Conservation (phyloP, 768 basidiomycete species). For the Russula foetens region DNA sequence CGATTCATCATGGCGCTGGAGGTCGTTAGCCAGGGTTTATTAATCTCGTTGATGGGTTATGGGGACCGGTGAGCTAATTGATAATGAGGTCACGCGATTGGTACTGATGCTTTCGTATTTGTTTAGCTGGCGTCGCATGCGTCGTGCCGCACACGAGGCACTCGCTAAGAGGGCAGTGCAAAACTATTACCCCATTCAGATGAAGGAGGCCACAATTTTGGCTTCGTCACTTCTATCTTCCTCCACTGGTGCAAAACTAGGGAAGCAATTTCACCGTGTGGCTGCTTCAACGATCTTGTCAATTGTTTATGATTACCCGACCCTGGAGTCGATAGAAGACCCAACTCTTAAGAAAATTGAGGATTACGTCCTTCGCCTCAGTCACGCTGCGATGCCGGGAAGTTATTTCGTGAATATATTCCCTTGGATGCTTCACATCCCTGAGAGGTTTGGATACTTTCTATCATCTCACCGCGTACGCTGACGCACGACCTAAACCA, state of each 20-base stretch:
- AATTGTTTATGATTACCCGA: conserved; percentile 21
- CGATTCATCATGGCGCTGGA: conserved; percentile 2
- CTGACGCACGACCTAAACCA: background rate
- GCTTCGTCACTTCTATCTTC: conserved; percentile 24
- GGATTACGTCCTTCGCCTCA: background rate
- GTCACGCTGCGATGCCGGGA: background rate
- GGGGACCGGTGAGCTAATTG: background rate
- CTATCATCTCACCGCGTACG: background rate
- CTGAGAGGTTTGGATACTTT: background rate
- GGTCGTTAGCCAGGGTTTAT: conserved; percentile 4
- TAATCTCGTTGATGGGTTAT: background rate
- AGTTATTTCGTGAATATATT: background rate
- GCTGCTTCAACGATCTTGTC: conserved; percentile 25
- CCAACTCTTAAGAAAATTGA: background rate
- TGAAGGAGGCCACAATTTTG: conserved; percentile 26
- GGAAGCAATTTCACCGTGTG: conserved; percentile 24
- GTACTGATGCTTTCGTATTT: background rate
- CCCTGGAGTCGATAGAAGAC: background rate
- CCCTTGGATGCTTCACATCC: conserved; percentile 10
- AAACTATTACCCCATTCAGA: conserved; percentile 24
- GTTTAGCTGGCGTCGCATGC: conserved; percentile 29
- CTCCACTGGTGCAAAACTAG: conserved; percentile 23
- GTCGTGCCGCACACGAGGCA: conserved; percentile 28
- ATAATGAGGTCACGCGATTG: background rate
- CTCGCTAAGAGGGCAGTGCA: conserved; percentile 22